A percentile compares a stretch with the other conserved stretches of the same genome.
Evolutionary conservation across 2,329 filamentous ascomycete genomes (phyloP).

Genomic region (Neofusicoccum parvum): DNA sequence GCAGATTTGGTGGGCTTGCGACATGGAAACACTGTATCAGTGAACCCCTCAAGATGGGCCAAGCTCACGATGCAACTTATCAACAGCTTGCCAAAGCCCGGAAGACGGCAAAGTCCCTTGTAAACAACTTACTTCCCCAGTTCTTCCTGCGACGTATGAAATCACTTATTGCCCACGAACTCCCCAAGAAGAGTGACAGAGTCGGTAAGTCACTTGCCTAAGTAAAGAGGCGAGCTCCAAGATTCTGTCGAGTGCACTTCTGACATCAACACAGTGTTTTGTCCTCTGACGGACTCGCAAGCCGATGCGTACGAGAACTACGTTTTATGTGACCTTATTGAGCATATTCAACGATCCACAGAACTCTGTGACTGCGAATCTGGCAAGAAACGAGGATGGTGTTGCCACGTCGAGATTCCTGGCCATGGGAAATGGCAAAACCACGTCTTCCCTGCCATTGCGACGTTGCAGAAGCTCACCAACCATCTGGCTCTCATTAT

Average conservation of each 20-base stretch:
- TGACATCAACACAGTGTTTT: conserved; percentile 64
- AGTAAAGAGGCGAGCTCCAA: neutral
- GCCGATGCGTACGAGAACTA: conserved; percentile 81
- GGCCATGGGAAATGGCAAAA: conserved; percentile 68
- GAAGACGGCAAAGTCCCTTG: conserved; percentile 79
- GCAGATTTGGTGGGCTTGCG: conserved; percentile 64
- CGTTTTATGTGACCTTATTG: conserved; percentile 70
- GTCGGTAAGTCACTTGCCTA: conserved; percentile 55
- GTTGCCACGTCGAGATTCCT: conserved; percentile 66
- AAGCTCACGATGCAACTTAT: conserved; percentile 87
- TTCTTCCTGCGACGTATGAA: conserved; percentile 96
- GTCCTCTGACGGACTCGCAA: conserved; percentile 82
- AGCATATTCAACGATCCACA: conserved; percentile 67
- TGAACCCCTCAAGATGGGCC: conserved; percentile 79
- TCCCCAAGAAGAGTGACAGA: conserved; percentile 91
- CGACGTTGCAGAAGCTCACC: conserved; percentile 80
- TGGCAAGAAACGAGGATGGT: conserved; percentile 75
- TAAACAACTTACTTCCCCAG: conserved; percentile 81
- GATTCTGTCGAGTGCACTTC: neutral
- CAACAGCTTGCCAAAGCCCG: conserved; percentile 80
- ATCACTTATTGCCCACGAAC: conserved; percentile 83
- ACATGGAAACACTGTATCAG: conserved; percentile 81
- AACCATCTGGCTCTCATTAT: conserved; percentile 92
- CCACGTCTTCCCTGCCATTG: conserved; percentile 82
- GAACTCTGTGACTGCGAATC: conserved; percentile 72